Evolutionary conservation across 371 early-diverging fungal genomes (phyloP), one percentile per base, ranked within the genome.

Genomic region (Mucor ambiguus): DNA sequence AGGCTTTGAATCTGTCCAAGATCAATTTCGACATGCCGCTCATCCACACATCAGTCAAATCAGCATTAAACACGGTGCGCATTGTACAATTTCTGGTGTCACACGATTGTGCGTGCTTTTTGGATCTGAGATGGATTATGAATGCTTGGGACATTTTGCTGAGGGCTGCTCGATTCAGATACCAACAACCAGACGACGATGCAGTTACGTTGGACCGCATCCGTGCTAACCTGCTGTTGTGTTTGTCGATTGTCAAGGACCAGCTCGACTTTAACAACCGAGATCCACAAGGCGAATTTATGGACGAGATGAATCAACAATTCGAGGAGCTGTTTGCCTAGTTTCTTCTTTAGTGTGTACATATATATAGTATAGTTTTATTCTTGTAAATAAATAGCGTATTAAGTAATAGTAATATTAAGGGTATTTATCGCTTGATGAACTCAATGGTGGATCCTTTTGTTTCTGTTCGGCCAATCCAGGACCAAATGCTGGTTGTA

Each of bases 401-500:
- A 49, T 26, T 26, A 26, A 26, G 24, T 22, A 24, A 24, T 48
- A 24, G 10, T 20, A 24, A 10, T 33, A 6, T 1, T 49, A 22
- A 46, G 46, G 46, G 46, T 46, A 46, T 46, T 28, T 52, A 46
- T 32, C 67, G 55, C 28, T 63, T 66, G 12, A 64, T 67, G 54
- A 75, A 75, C 7, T 55, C 58, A 44, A 75, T 64, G 1, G 55
- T n/a, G 4, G 57, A 61, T 11, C 75, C 75, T 48, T 67, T 44
- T n/a, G 73, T 69, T 44, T 75, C 75, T 28, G 75, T 75, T 64
- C 75, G 60, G 4, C 75, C 75, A 28, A 66, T 70, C 75, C 75
- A 75, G 6, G 64, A 56, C 69, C 73, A 75, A 29, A 72, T 38
- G 43, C 54, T 72, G 8, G 72, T 72, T 0, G 41, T 24, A 10